Conservation (phyloP, 2,329 filamentous ascomycete species). For the Ciborinia camelliae region DNA sequence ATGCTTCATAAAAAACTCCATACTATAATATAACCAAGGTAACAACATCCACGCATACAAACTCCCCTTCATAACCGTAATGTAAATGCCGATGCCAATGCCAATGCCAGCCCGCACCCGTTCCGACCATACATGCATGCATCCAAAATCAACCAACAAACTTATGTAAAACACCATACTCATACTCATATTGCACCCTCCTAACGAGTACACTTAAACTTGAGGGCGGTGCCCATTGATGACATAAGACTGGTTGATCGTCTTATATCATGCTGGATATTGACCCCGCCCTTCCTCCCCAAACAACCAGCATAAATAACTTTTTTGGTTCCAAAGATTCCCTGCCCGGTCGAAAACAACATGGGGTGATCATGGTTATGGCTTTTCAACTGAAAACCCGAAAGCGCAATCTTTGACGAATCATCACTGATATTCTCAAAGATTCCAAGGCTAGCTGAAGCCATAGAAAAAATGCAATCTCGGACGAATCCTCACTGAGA, state of each 20-base stretch:
- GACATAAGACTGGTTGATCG: neutral
- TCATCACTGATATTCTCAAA: neutral
- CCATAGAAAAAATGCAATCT: neutral
- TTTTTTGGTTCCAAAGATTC: neutral
- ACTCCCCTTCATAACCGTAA: no score
- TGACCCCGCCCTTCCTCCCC: neutral
- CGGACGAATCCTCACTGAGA: neutral
- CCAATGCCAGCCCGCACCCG: neutral
- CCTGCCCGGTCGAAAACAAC: neutral
- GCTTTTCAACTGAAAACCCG: neutral
- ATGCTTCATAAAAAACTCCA: no score
- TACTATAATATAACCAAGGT: no score
- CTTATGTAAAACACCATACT: neutral
- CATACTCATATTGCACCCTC: neutral
- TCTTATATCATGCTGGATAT: neutral
- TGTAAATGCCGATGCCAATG: neutral
- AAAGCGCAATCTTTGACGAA: neutral
- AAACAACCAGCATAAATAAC: no score
- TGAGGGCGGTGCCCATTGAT: no score
- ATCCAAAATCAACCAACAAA: neutral
- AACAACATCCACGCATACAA: no score
- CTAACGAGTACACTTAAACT: neutral
- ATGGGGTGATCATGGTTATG: neutral
- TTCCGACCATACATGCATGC: neutral
- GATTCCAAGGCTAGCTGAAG: neutral